These are phyloP conservation scores for Lizanozyma gosingica DNA, from an alignment of 1,139 yeast genomes.

Conservation along the genomic window DNA sequence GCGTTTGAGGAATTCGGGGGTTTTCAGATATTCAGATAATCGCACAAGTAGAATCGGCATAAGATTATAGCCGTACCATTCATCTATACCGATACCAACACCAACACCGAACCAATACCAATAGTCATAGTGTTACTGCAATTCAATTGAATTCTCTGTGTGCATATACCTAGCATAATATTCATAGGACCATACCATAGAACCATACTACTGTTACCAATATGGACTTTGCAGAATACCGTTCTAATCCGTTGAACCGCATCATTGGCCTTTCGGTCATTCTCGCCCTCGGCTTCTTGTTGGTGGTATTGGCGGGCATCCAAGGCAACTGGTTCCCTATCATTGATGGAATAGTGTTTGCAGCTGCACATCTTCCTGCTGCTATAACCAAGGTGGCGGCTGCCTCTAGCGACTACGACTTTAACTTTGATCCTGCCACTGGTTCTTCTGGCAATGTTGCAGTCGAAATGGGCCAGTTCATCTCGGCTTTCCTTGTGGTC, in stretches of 20 bases:
- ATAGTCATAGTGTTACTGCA: too few relatives aligned
- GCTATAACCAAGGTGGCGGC: conserved; percentile 27
- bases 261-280: conserved; percentile 68
- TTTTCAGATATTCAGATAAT: too few relatives aligned
- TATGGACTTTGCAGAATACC: background rate
- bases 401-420: conserved; percentile 34
- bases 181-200: too few relatives aligned
- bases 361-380: conserved; percentile 66
- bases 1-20: too few relatives aligned
- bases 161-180: too few relatives aligned
- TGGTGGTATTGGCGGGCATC: conserved; percentile 69
- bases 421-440: conserved; percentile 33
- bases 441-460: conserved; percentile 22
- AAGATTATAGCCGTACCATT: too few relatives aligned
- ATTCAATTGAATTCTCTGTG: too few relatives aligned
- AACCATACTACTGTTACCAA: too few relatives aligned
- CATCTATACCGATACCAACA: too few relatives aligned
- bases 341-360: conserved; percentile 42
- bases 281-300: conserved; percentile 68
- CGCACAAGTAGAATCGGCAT: too few relatives aligned
- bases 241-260: conserved; percentile 53
- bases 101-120: too few relatives aligned
- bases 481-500: conserved; percentile 57
- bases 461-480: conserved; percentile 57
- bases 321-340: conserved; percentile 76